phyloP scores from a whole-genome alignment of 257 asterid genomes.

The Nicotiana tomentosiformis region DNA sequence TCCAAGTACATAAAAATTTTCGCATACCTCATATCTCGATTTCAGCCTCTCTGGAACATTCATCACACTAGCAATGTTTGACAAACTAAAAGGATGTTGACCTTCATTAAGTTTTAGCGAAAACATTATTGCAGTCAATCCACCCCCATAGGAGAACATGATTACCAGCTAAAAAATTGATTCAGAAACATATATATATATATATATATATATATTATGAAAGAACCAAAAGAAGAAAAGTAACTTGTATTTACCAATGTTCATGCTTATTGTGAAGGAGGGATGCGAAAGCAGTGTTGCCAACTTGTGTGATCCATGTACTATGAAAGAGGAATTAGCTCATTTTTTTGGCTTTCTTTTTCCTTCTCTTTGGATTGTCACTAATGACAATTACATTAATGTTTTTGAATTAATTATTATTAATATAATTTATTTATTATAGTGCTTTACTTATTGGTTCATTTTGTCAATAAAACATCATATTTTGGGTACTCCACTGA shows the following conservation, averaged over 20 bases:
- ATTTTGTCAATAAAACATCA: not conserved
- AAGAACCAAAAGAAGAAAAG: not conserved
- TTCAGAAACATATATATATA: not conserved
- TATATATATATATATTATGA: not conserved
- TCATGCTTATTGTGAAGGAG: conserved; percentile 64
- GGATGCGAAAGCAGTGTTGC: conserved; percentile 93
- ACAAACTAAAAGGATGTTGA: conserved; percentile 75
- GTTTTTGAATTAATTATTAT: too few relatives aligned
- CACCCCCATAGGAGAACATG: conserved; percentile 89
- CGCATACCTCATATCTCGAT: conserved; percentile 75
- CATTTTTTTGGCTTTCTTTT: not conserved
- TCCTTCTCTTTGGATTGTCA: not conserved
- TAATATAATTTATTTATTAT: too few relatives aligned
- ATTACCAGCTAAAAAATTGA: conserved; percentile 36
- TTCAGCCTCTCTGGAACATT: conserved; percentile 70
- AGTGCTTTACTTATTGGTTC: not conserved
- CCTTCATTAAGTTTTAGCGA: conserved; percentile 72
- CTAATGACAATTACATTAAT: not conserved
- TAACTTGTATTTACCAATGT: conserved; percentile 47
- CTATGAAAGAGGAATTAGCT: too few relatives aligned
- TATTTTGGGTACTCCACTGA: not conserved
- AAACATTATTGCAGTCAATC: conserved; percentile 82
- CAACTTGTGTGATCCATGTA: conserved; percentile 42
- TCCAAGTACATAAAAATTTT: not conserved
- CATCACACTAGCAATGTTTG: conserved; percentile 71